Evolutionary conservation across 768 basidiomycete genomes (phyloP), one percentile per base, ranked within the genome.

Genomic region (Neoboletus brunneissimus): DNA sequence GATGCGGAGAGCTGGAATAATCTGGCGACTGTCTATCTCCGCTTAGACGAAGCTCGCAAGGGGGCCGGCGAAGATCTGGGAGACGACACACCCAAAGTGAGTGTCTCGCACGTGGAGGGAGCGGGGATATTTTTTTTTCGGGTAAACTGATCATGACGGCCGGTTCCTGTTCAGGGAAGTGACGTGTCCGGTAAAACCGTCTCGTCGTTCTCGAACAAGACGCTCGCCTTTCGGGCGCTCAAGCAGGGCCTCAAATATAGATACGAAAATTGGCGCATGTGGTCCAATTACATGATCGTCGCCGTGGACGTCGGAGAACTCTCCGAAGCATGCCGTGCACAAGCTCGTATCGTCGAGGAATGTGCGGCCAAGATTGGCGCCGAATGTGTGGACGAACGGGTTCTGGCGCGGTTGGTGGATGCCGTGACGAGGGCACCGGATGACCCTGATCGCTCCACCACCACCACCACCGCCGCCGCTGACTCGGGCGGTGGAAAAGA

Each of bases 1-100:
- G 95, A 99, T 66, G 93, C 85, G 4, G 96, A 98, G 79, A 96
- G 94, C 62, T 98, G 97, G 97, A 96, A 89, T 64, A 99, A 99
- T 70, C 77, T 99, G 59, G 97, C 96, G 34, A 94, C 88, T 55
- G 86, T 94, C 68, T 97, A 98, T 73, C 82, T 99, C 58, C 87
- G 92, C 45, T 80, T 96, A 71, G 88, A 85, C 12, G 78, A 78
- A 50, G 67, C 68, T 2, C 59, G 49, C 62, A 67, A 60, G 60
- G 73, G 64, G 31, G n/a, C n/a, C n/a, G n/a, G n/a, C n/a, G n/a
- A n/a, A n/a, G n/a, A n/a, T n/a, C n/a, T n/a, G n/a, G 75, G 64
- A 35, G 61, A 59, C 6, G 43, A 41, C 15, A 20, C 55, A 68
- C 51, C 72, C 2, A 23, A 73, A 53, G 64, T 59, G 59, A 56